Evolutionary conservation across 2,329 filamentous ascomycete genomes (phyloP).

Genomic region (Pseudogymnoascus sp.): DNA sequence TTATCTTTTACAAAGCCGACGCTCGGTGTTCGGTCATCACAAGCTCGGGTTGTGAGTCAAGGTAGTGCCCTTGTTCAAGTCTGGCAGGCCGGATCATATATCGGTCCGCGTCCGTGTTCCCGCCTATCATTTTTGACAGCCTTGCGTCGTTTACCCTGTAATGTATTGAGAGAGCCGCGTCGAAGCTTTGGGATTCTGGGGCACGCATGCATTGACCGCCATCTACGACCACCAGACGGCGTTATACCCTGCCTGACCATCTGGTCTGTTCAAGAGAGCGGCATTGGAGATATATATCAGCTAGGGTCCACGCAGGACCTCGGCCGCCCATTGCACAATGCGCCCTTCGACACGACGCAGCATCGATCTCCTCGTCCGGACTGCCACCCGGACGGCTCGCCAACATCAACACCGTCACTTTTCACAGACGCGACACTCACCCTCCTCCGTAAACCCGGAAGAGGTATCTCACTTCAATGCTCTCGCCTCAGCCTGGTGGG

Average conservation of each 20-base stretch:
- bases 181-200: background rate
- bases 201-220: constrained; percentile 2
- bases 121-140: constrained; percentile 6
- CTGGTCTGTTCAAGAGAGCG: background rate
- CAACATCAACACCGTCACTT: constrained; percentile 3
- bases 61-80: background rate
- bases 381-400: background rate
- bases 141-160: background rate
- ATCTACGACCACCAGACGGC: constrained; percentile 4
- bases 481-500: constrained; percentile 94
- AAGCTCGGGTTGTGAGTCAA: constrained; percentile 5
- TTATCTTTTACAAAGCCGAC: constrained; percentile 9
- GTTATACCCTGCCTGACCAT: background rate
- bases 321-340: constrained; percentile 2
- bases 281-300: background rate
- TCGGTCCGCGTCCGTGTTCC: background rate
- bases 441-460: constrained; percentile 71
- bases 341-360: background rate
- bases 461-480: constrained; percentile 93
- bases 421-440: constrained; percentile 20
- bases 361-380: background rate
- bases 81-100: background rate
- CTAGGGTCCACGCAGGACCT: background rate
- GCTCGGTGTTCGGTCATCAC: constrained; percentile 7
- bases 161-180: background rate